These are phyloP conservation scores for Fusarium penzigii DNA, from an alignment of 2,329 filamentous ascomycete genomes.

Conservation along the genomic window DNA sequence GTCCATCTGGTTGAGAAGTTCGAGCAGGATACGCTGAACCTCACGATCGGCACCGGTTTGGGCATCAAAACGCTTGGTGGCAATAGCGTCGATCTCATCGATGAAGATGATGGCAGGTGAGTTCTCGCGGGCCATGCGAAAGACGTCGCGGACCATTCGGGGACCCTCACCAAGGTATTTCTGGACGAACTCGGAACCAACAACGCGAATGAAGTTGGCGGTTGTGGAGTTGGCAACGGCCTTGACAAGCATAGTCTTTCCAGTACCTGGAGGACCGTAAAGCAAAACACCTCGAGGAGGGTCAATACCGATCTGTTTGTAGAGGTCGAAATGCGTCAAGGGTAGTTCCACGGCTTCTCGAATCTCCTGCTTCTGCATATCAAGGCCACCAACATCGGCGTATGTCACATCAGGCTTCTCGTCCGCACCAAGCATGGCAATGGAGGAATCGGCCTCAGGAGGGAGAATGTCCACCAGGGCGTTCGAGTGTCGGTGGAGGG, in stretches of 20 bases:
- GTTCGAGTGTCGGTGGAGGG: slow-evolving; percentile 97
- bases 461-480: slow-evolving; percentile 97
- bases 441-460: slow-evolving; percentile 97
- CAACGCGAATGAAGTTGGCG: slow-evolving; percentile 96
- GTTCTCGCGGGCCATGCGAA: slow-evolving; percentile 98
- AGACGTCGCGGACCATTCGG: slow-evolving; percentile 98
- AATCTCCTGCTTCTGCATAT: slow-evolving; percentile 99
- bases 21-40: slow-evolving; percentile 96
- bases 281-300: slow-evolving; percentile 94
- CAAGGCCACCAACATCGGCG: slow-evolving; percentile 92
- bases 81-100: slow-evolving; percentile 98
- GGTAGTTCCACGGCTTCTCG: slow-evolving; percentile 96
- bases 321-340: slow-evolving; percentile 95
- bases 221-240: slow-evolving; percentile 98
- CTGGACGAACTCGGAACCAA: slow-evolving; percentile 97
- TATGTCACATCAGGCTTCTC: slow-evolving; percentile 99
- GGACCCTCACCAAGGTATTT: slow-evolving; percentile 98
- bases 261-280: slow-evolving; percentile 93
- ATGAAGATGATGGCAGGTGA: slow-evolving; percentile 99
- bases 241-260: slow-evolving; percentile 98
- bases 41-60: slow-evolving; percentile 98
- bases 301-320: slow-evolving; percentile 99
- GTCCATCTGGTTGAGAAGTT: slow-evolving; percentile 99
- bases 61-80: slow-evolving; percentile 98
- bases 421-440: slow-evolving; percentile 93